Base-by-base conservation (phyloP, 2,329 filamentous ascomycete species). In the Lecanicillium sp. region DNA sequence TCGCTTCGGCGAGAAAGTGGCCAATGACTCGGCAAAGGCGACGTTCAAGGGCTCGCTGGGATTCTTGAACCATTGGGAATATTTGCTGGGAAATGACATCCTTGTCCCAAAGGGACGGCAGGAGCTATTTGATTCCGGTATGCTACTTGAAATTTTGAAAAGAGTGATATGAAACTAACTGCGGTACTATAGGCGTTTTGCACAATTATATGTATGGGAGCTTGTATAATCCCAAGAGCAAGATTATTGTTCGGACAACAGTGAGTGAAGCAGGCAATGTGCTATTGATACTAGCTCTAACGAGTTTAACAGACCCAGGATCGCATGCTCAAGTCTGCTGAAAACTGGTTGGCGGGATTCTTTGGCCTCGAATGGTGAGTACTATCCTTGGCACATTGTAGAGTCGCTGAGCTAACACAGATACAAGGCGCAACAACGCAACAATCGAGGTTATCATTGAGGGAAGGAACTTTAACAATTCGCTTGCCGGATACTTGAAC, bases 281-380 rank as follows among this genome's bases (percentile, higher is more conserved):
- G 8, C 17, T 20, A 5, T 28, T 17, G 5, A 2, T 14, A n/a
- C 12, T n/a, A 6, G 22, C 27, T 29, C 46, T 55, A 36, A 55
- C 44, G 29, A 1, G n/a, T 1, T 13, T 2, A n/a, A n/a, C 25
- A 69, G 64, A 85, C 83, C 1, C 81, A 88, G 55, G 78, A 85
- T 53, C 77, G 84, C 17, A 88, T 88, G 84, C 65, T 83, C 17
- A 80, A 87, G 55, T 81, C 74, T 29, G 83, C 83, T 3, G 83
- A 88, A 57, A 83, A 88, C 57, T 88, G 87, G 59, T 62, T 87
- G 53, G 80, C 83, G 5, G 84, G 84, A 0, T 88, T 88, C 63
- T 88, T 88, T 52, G 84, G 84, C 1, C 69, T 87, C 0, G 74
- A 81, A 33, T 88, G 83, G 68, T 69, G 50, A 22, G 59, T 39